Evolutionary conservation across 495 filamentous ascomycete genomes (phyloP).

Genomic region (Massariosphaeria phaeospora): DNA sequence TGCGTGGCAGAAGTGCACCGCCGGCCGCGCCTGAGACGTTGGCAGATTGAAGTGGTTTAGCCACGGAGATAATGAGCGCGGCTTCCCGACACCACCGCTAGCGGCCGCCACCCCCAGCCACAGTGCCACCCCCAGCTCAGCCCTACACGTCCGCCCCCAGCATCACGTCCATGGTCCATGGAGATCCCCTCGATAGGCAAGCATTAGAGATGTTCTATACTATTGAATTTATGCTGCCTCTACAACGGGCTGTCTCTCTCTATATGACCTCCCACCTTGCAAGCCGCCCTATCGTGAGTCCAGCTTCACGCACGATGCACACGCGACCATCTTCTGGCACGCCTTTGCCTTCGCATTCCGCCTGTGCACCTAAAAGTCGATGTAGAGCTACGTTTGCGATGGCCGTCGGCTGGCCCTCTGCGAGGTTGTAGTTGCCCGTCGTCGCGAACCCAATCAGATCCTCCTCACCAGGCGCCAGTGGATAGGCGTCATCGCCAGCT

Average conservation of each 20-base stretch:
- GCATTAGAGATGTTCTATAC: no score
- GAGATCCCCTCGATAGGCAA: no score
- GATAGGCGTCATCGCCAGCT: conserved; percentile 50
- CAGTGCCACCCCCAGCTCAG: no score
- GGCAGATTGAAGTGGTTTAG: conserved; percentile 6
- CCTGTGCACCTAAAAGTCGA: conserved; percentile 44
- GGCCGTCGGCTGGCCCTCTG: conserved; percentile 68
- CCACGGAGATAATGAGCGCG: conserved; percentile 12
- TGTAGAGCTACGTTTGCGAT: conserved; percentile 65
- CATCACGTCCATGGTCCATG: no score
- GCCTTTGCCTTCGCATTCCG: conserved; percentile 19
- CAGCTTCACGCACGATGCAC: conserved; percentile 77
- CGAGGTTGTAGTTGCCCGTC: conserved; percentile 75
- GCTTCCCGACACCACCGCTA: background rate
- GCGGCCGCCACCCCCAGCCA: background rate
- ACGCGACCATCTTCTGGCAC: conserved; percentile 45
- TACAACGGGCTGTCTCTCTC: no score
- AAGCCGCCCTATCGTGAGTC: conserved; percentile 69
- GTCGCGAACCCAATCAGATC: conserved; percentile 92
- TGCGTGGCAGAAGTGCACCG: background rate
- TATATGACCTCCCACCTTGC: conserved; percentile 64
- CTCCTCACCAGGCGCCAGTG: conserved; percentile 62
- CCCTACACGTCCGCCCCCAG: no score
- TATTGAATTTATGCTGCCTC: no score
- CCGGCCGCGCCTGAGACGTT: conserved; percentile 13